Base-by-base conservation (phyloP, 768 basidiomycete genomes). In the Lactarius deliciosus region DNA sequence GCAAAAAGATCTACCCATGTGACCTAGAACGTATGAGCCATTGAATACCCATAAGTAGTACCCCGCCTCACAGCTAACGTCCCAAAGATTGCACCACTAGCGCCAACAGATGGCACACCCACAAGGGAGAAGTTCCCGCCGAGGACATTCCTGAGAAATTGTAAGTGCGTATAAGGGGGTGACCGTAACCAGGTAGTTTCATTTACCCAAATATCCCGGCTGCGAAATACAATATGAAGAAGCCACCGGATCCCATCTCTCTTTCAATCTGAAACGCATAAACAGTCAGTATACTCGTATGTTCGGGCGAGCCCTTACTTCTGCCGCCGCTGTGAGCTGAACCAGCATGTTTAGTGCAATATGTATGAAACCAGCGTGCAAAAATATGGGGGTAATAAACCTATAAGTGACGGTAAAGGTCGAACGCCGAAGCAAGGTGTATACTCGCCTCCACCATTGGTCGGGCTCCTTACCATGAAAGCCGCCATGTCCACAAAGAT, bases 301-400 rank as follows among this genome's bases (percentile, higher is more conserved):
- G 25, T 30, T 53, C 11, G 43, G 53, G 5, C 13, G 36, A 25
- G 10, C 6, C 20, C 57, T 71, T 73, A 91, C 92, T 77, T 91
- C 88, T 41, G 89, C 91, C 8, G 89, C 90, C n/a, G 91, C 78
- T 0, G 84, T 85, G 64, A 91, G 75, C 72, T 96, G 96, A 16
- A 89, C 95, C 34, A 96, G 74, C 88, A 98, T 90, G 74, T 99
- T 99, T 67, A 99, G 74, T 5, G 89, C 70, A 41, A 96, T 81
- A 75, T 99, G 96, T n/a, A 99, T 81, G 64, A 99, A 81, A n/a
- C 96, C 96, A 13, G 94, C 97, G 71, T 98, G 96, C 6, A 98
- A 77, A 74, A 98, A 97, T 60, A 96, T 90, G 10, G 95, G 71
- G 5, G 71, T 70, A 30, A 70, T 72, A 13, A 72, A 70, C 69